Base-by-base conservation (phyloP, 2,329 filamentous ascomycete genomes). In the Trichoderma polysporum region DNA sequence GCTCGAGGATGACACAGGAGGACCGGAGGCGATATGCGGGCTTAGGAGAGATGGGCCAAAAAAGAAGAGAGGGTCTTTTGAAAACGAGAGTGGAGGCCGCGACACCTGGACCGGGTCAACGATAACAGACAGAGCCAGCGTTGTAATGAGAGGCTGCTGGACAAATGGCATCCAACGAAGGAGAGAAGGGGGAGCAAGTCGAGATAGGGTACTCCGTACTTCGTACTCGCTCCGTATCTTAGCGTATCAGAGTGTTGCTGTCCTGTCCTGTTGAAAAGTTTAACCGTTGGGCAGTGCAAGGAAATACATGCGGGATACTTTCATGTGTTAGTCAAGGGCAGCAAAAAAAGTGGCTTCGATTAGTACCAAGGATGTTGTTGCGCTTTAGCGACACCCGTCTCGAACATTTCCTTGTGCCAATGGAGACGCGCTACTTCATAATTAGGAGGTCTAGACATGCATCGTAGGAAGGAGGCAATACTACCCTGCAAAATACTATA, bases 1-100 rank as follows among this genome's bases (percentile, higher is more conserved):
- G 50, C 39, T 64, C 33, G 61, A 37, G 37, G 50, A 53, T 64
- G 61, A 47, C 61, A 64, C 50, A 50, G 37, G 45, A 47, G 50
- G 50, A 25, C 22, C 56, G 35, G 50, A 64, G 27, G 35, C 19
- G 61, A 37, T 19, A 17, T 50, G 31, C 37, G 37, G 50, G 49
- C 47, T 56, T 56, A 31, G 27, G 37, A 22, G 52, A 54, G 27
- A 45, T n/a, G 61, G 50, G 39, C 27, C 50, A 56, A n/a, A 25
- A 35, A 29, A 33, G 37, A 54, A 45, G 37, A 56, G 35, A 19
- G 29, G 25, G 50, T 39, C 50, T 17, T n/a, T 56, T 41, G 10
- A 39, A 56, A 64, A 64, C 49, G 61, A 56, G 61, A 64, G 61
- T 64, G 61, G 61, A 64, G 61, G 61, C 41, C n/a, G 9, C 61